Evolutionary conservation across 129 eudicot genomes (phyloP).

Genomic region (Apium graveolens): DNA sequence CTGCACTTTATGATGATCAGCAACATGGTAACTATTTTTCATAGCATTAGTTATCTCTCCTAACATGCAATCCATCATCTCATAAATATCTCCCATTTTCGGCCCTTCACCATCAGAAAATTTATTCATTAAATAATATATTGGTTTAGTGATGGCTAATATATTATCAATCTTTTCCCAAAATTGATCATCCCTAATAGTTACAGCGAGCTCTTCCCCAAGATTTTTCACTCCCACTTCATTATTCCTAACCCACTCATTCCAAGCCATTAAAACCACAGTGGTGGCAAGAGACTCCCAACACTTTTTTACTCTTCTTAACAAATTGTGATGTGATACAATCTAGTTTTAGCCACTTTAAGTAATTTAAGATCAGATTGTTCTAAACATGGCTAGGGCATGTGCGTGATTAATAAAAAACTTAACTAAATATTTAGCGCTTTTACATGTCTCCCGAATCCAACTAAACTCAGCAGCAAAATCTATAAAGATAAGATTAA

Average conservation of each 20-base stretch:
- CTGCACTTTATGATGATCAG: too few species aligned
- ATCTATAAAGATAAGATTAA: neutral
- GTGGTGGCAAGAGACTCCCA: neutral
- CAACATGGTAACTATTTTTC: too few species aligned
- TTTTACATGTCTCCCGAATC: neutral
- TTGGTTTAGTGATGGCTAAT: neutral
- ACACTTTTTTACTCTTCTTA: neutral
- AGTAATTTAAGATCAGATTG: neutral
- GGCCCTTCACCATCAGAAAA: neutral
- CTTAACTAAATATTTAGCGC: neutral
- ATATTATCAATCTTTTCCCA: neutral
- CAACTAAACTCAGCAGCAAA: neutral
- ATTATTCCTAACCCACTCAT: neutral
- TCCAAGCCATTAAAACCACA: neutral
- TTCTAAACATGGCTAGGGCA: too few species aligned
- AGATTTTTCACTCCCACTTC: neutral
- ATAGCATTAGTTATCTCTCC: too few species aligned
- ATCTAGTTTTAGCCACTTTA: neutral
- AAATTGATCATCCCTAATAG: neutral
- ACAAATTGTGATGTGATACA: neutral
- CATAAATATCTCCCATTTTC: too few species aligned
- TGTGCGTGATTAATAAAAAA: too few species aligned
- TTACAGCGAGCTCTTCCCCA: neutral
- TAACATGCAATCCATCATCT: too few species aligned
- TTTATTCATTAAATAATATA: neutral